phyloP scores from a whole-genome alignment of 306 rosid genomes.

The Casuarina cunninghamiana region DNA sequence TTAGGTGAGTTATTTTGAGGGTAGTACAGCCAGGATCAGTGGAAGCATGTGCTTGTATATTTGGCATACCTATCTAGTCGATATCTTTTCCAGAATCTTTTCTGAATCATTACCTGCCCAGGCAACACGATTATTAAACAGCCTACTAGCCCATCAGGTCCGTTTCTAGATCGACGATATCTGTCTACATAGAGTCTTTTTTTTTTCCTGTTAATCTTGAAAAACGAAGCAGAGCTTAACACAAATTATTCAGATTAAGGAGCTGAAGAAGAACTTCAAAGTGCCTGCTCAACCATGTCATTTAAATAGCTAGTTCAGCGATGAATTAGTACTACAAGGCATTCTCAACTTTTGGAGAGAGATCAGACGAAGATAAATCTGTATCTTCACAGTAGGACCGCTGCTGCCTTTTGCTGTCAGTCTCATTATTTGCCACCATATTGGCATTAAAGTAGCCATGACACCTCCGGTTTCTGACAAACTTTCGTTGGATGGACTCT shows the following conservation, averaged over 20 bases:
- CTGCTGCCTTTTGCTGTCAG: background rate
- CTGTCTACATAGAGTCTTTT: no score
- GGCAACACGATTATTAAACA: no score
- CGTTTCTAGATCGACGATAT: no score
- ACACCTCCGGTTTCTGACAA: background rate
- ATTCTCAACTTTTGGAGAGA: background rate
- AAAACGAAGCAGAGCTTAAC: no score
- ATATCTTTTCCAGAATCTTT: slow-evolving; percentile 23
- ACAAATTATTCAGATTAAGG: no score
- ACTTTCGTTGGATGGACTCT: background rate
- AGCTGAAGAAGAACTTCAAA: no score
- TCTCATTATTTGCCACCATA: background rate
- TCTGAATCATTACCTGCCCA: background rate
- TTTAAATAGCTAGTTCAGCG: no score
- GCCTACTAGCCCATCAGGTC: no score
- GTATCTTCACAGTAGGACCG: background rate
- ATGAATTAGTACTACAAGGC: no score
- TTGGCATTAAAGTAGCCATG: background rate
- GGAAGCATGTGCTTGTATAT: slow-evolving; percentile 57
- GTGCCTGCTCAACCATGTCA: no score
- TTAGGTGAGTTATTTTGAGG: slow-evolving; percentile 25
- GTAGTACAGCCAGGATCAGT: slow-evolving; percentile 5
- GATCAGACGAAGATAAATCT: background rate
- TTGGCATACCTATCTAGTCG: slow-evolving; percentile 49
- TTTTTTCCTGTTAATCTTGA: no score